These are phyloP conservation scores for Primulina tabacum DNA, from an alignment of 257 asterid species.

Conservation along the genomic window DNA sequence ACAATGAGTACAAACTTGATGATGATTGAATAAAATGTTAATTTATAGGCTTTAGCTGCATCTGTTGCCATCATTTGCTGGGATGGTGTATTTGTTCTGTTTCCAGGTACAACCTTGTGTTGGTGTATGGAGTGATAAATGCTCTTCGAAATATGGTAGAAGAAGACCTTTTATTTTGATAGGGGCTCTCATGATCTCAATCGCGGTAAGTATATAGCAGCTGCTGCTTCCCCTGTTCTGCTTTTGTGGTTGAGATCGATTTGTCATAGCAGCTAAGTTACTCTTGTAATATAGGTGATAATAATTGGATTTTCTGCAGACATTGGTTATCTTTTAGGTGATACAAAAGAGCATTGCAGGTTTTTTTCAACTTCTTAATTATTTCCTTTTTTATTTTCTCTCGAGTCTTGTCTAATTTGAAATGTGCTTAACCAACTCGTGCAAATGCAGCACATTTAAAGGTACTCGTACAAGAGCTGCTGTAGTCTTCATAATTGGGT, in stretches of 20 bases:
- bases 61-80: neutral
- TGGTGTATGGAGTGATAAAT: constrained; percentile 97
- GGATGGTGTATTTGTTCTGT: constrained; percentile 15
- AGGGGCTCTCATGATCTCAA: constrained; percentile 82
- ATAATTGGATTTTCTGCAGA: constrained; percentile 97
- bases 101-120: constrained; percentile 99
- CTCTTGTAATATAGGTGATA: constrained; percentile 65
- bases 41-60: neutral
- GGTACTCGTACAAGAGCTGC: constrained; percentile 99
- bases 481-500: constrained; percentile 78
- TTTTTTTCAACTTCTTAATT: constrained; percentile 31
- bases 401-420: neutral
- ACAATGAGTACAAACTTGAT: constrained; percentile 1
- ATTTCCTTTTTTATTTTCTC: constrained; percentile 20
- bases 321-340: constrained; percentile 84
- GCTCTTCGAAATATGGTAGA: constrained; percentile 86
- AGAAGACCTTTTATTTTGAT: constrained; percentile 82
- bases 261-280: constrained; percentile 39
- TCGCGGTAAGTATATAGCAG: constrained; percentile 57
- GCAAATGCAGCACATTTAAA: constrained; percentile 79
- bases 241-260: constrained; percentile 19
- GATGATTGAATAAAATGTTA: neutral
- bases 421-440: constrained; percentile 31
- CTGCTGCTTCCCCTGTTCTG: constrained; percentile 16
- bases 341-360: constrained; percentile 99